Base-by-base conservation (phyloP, 139 green algal genomes). In the Choricystis sp. region DNA sequence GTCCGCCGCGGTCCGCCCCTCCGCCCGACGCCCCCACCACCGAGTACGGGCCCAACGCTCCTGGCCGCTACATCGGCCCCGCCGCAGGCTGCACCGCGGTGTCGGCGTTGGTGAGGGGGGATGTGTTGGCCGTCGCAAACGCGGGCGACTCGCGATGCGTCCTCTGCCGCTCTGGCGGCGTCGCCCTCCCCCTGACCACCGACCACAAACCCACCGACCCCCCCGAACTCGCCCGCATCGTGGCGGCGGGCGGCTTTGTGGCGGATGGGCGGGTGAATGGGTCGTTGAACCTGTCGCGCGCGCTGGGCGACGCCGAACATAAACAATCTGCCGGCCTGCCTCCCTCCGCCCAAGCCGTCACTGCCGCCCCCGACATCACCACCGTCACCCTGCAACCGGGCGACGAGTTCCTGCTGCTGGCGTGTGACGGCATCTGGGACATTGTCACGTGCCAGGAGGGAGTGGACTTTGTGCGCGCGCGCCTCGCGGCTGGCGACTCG, bases 351-450 rank as follows among this genome's bases (percentile, higher is more conserved):
- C 82, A 93, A 72, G 77, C 81, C 26, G 82, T 93, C 19, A 88
- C 82, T 0, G 84, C 84, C 1, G 57, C 79, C 23, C 85, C 81
- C 3, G 81, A 89, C 68, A 66, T 79, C n/a, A 27, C 69, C n/a
- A 63, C 26, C 26, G 29, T 56, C 19, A 56, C 56, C 48, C 69
- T 92, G 59, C 52, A 72, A 58, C 23, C 60, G 0, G 73, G 72
- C 27, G 78, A 84, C 49, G 83, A 87, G 56, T 89, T 91, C 66
- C 56, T 91, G 62, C 55, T 92, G 23, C 72, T 94, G 60, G 85
- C 85, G 3, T 91, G 85, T 64, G 86, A 94, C 60, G 85, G 72
- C 48, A 83, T 94, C 62, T 94, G 85, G 85, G 86, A 93, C 62
- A 79, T 88, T 27, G 40, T 90, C 19, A 83, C 65, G 21, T 84